phyloP scores from a whole-genome alignment of 1,284 basidiomycete genomes.

The Ustilago lituana region DNA sequence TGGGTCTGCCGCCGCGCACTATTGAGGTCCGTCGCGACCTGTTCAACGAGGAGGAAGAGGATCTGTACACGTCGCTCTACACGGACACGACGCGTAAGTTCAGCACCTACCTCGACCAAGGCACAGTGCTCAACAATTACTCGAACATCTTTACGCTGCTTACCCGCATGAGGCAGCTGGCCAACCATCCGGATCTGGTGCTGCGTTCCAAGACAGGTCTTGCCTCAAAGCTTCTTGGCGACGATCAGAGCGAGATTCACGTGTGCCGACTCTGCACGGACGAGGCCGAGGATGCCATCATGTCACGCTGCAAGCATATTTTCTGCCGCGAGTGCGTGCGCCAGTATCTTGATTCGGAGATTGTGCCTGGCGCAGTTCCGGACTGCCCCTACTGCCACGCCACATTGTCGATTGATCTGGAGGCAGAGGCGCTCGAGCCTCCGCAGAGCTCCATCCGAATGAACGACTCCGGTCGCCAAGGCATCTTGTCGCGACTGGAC shows the following conservation, averaged over 20 bases:
- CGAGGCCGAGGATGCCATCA: slow-evolving; percentile 93
- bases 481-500: slow-evolving; percentile 89
- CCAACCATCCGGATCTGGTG: slow-evolving; percentile 83
- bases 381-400: slow-evolving; percentile 95
- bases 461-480: slow-evolving; percentile 76
- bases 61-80: slow-evolving; percentile 91
- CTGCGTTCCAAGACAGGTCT: slow-evolving; percentile 79
- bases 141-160: slow-evolving; percentile 70
- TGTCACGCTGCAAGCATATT: slow-evolving; percentile 83
- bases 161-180: slow-evolving; percentile 67
- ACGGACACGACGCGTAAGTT: slow-evolving; percentile 92
- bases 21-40: slow-evolving; percentile 88
- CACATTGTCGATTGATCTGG: slow-evolving; percentile 91
- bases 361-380: slow-evolving; percentile 73
- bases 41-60: slow-evolving; percentile 96
- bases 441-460: slow-evolving; percentile 70
- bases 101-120: slow-evolving; percentile 85
- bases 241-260: slow-evolving; percentile 62
- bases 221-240: slow-evolving; percentile 55
- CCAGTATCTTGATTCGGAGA: slow-evolving; percentile 82
- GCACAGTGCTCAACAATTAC: slow-evolving; percentile 75
- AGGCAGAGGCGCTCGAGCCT: slow-evolving; percentile 88
- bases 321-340: slow-evolving; percentile 91
- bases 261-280: slow-evolving; percentile 94
- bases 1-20: slow-evolving; percentile 93